These are phyloP conservation scores for Yamadazyma conglobata DNA, from an alignment of 1,139 yeast species.

Conservation along the genomic window DNA sequence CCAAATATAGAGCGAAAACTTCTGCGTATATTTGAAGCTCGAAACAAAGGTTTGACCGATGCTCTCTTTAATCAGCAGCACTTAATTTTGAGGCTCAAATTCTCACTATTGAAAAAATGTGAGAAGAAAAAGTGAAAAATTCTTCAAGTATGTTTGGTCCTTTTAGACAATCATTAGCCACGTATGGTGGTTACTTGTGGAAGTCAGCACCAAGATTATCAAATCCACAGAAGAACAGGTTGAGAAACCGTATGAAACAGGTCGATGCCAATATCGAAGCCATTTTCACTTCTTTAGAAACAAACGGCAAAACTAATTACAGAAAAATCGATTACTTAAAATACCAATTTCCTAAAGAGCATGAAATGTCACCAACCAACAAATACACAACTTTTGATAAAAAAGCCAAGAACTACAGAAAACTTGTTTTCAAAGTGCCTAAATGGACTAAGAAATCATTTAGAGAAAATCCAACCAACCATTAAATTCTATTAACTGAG, in stretches of 20 bases:
- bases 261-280: constrained; percentile 80
- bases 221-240: constrained; percentile 73
- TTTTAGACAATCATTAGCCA: constrained; percentile 60
- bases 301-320: constrained; percentile 36
- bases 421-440: constrained; percentile 81
- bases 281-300: constrained; percentile 57
- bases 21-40: no score
- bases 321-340: constrained; percentile 52
- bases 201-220: constrained; percentile 69
- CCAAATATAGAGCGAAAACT: no score
- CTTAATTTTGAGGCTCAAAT: no score
- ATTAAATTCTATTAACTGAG: constrained; percentile 29
- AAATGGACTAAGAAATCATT: constrained; percentile 86
- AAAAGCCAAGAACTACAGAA: constrained; percentile 75
- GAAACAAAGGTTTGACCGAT: no score
- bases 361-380: constrained; percentile 74
- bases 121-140: constrained; percentile 7
- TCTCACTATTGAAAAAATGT: neutral
- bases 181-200: constrained; percentile 86
- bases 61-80: no score
- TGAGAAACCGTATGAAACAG: constrained; percentile 71
- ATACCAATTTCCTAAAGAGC: constrained; percentile 68
- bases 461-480: constrained; percentile 77
- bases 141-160: constrained; percentile 67
- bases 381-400: constrained; percentile 86